These are phyloP conservation scores for Didymella sp. DNA, from an alignment of 2,329 filamentous ascomycete genomes.

Conservation along the genomic window DNA sequence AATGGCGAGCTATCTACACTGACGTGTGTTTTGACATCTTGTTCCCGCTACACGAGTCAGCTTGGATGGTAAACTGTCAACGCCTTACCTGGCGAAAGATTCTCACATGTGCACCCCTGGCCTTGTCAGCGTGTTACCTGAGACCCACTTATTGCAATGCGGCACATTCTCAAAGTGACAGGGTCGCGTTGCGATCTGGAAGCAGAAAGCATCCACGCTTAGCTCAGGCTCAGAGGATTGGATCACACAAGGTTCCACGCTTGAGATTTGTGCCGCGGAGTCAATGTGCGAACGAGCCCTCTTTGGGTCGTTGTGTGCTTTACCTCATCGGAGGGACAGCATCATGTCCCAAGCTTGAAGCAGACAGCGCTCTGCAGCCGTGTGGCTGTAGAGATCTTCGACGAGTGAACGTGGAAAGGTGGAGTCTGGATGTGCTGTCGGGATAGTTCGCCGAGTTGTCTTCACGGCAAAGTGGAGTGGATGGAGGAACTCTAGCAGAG, in stretches of 20 bases:
- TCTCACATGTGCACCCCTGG: background rate
- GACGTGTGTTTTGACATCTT: background rate
- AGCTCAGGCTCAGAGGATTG: background rate
- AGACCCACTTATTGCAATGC: background rate
- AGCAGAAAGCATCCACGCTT: background rate
- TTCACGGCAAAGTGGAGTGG: background rate
- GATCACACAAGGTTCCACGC: background rate
- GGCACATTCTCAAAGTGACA: background rate
- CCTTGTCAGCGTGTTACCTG: background rate
- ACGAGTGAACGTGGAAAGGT: background rate
- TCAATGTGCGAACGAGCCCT: background rate
- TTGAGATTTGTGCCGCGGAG: background rate
- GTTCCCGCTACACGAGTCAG: background rate
- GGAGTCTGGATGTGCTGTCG: background rate
- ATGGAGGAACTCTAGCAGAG: background rate
- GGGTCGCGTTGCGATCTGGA: background rate
- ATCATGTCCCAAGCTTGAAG: background rate
- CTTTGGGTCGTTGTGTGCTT: background rate
- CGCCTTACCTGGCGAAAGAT: background rate
- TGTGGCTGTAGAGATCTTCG: background rate
- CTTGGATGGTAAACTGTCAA: background rate
- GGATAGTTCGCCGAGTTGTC: background rate
- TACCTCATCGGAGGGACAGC: background rate
- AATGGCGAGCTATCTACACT: background rate
- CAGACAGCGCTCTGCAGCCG: background rate